Evolutionary conservation across 2,329 filamentous ascomycete species (phyloP).

Genomic region (Coleophoma crateriformis): DNA sequence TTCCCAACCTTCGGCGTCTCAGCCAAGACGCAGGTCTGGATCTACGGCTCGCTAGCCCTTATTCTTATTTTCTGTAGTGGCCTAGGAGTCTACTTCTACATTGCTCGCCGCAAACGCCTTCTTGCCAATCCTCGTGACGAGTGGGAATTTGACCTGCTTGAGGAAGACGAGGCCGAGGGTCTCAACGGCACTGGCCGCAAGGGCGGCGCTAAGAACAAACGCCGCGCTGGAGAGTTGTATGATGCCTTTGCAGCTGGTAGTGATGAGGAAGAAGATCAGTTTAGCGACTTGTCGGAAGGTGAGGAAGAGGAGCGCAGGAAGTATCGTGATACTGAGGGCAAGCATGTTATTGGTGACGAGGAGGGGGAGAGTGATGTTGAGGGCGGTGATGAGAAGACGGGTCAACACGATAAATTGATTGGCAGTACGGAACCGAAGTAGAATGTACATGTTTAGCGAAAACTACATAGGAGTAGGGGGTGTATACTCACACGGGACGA

Average conservation of each 20-base stretch:
- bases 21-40: slow-evolving; percentile 86
- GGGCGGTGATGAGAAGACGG: slow-evolving; percentile 6
- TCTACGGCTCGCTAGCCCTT: slow-evolving; percentile 78
- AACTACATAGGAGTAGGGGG: too few relatives aligned
- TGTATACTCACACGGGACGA: too few relatives aligned
- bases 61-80: slow-evolving; percentile 80
- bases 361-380: slow-evolving; percentile 23
- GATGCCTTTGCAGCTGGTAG: slow-evolving; percentile 92
- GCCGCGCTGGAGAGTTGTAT: slow-evolving; percentile 77
- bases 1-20: slow-evolving; percentile 88
- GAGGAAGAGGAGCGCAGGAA: slow-evolving; percentile 27
- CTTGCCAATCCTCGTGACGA: slow-evolving; percentile 71
- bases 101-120: slow-evolving; percentile 71
- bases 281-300: slow-evolving; percentile 35
- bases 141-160: slow-evolving; percentile 92
- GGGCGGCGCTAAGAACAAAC: slow-evolving; percentile 43
- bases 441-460: too few relatives aligned
- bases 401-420: neutral
- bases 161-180: slow-evolving; percentile 68
- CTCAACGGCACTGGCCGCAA: slow-evolving; percentile 37
- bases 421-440: neutral
- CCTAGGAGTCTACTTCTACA: slow-evolving; percentile 74
- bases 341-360: slow-evolving; percentile 45
- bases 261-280: slow-evolving; percentile 56
- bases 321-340: slow-evolving; percentile 23